phyloP scores from a whole-genome alignment of 768 basidiomycete species.

The Kwoniella sp. region DNA sequence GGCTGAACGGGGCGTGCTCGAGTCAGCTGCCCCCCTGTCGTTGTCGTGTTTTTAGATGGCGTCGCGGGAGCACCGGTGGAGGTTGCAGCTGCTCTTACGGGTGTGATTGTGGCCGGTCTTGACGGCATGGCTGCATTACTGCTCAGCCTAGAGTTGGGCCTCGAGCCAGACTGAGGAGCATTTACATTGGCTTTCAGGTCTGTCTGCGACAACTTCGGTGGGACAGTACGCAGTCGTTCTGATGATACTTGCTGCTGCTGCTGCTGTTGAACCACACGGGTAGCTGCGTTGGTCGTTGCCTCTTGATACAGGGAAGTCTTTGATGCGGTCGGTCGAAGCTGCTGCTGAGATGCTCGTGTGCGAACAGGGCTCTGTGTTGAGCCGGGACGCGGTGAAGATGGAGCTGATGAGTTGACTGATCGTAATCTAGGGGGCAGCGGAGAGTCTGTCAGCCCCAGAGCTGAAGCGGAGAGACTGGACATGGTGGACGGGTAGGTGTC shows the following conservation, averaged over 20 bases:
- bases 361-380: conserved; percentile 2
- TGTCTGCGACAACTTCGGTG: conserved; percentile 1
- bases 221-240: neutral
- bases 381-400: neutral
- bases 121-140: neutral
- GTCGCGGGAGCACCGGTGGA: neutral
- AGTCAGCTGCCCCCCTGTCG: neutral
- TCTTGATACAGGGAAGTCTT: conserved; percentile 14
- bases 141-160: neutral
- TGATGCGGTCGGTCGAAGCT: conserved; percentile 10
- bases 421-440: conserved; percentile 20
- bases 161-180: neutral
- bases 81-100: neutral
- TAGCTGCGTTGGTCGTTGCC: conserved; percentile 17
- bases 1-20: conserved; percentile 1
- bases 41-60: neutral
- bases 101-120: conserved; percentile 2
- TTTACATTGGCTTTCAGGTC: neutral
- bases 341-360: neutral
- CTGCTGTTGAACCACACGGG: neutral
- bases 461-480: conserved; percentile 32
- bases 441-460: conserved; percentile 39
- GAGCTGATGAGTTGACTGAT: conserved; percentile 4
- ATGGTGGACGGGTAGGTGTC: conserved; percentile 43
- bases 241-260: neutral